A percentile compares a stretch with the other conserved stretches of the same genome.
These are phyloP conservation scores for Penicillium crystallinum DNA, from an alignment of 495 filamentous ascomycete genomes.

Conservation along the genomic window DNA sequence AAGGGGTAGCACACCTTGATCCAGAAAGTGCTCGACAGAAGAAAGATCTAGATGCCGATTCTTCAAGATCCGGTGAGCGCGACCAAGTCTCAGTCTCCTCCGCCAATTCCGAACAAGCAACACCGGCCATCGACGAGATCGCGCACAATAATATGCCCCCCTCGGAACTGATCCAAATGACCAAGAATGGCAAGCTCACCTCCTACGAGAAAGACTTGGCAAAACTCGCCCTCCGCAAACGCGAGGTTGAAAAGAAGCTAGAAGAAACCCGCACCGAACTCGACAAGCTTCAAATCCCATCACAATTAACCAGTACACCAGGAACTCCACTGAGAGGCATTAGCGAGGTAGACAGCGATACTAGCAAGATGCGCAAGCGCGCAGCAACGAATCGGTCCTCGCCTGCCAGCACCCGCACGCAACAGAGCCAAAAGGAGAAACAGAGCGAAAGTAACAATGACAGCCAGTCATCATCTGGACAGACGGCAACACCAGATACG, in stretches of 20 bases:
- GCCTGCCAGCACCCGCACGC: conserved; percentile 54
- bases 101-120: conserved; percentile 17
- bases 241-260: conserved; percentile 66
- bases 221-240: conserved; percentile 67
- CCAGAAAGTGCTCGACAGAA: conserved; percentile 16
- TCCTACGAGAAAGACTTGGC: conserved; percentile 67
- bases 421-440: conserved; percentile 40
- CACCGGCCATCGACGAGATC: conserved; percentile 14
- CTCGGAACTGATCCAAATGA: conserved; percentile 24
- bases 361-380: conserved; percentile 22
- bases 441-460: conserved; percentile 8
- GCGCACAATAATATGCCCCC: conserved; percentile 21
- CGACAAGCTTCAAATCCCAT: conserved; percentile 34
- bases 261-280: conserved; percentile 40
- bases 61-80: not conserved
- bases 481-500: conserved; percentile 10
- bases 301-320: conserved; percentile 9
- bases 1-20: not conserved
- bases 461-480: conserved; percentile 1
- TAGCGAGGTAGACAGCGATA: conserved; percentile 42
- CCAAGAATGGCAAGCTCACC: conserved; percentile 33
- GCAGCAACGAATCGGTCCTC: conserved; percentile 52
- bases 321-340: conserved; percentile 10
- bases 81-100: conserved; percentile 20
- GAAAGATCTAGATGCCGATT: not conserved